Percentiles rank a stretch among this genome's conserved stretches.
phyloP scores from a whole-genome alignment of 148 eudicot genomes.

The Euryodendron excelsum region DNA sequence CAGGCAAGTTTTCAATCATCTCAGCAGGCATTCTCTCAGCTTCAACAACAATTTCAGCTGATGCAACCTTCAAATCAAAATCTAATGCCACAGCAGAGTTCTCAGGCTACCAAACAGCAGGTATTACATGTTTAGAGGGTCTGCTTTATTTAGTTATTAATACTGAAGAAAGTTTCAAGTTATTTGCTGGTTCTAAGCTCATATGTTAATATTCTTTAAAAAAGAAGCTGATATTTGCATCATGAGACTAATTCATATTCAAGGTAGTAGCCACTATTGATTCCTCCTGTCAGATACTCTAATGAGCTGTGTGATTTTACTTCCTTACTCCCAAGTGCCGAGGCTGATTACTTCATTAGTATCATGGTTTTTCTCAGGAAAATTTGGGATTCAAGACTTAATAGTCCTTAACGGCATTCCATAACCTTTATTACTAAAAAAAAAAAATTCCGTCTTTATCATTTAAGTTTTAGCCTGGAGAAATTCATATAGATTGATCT shows the following conservation, averaged over 20 bases:
- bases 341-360: no score
- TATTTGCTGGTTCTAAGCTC: neutral
- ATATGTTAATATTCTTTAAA: neutral
- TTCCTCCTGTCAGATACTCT: no score
- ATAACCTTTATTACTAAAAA: no score
- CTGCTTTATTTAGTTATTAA: no score
- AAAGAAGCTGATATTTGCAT: neutral
- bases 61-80: constrained; percentile 79
- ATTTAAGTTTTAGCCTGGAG: no score
- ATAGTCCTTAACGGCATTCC: no score
- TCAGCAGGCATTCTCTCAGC: constrained; percentile 77
- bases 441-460: no score
- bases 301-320: no score
- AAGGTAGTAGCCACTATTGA: neutral
- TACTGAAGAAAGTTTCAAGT: neutral
- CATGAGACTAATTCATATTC: neutral
- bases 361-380: no score
- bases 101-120: constrained; percentile 65
- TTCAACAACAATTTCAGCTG: constrained; percentile 83
- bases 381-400: no score
- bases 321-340: no score
- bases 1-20: constrained; percentile 93
- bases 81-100: constrained; percentile 45
- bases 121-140: constrained; percentile 25
- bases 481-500: no score